Evolutionary conservation across 257 asterid species (phyloP), one percentile per base, ranked within the genome.

Genomic region (Penstemon newberryi): DNA sequence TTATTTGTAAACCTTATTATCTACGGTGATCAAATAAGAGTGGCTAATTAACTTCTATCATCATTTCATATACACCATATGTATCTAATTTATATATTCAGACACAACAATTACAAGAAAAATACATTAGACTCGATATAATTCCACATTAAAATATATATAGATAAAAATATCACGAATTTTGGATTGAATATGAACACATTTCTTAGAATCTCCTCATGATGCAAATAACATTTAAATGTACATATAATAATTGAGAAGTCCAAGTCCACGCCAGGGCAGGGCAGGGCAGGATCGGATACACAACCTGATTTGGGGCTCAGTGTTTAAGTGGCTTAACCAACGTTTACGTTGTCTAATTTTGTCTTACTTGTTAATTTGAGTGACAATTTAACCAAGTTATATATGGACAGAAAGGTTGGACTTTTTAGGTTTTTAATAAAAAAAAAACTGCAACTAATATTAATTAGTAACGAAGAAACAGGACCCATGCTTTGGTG

Each of bases 401-500:
- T 46, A 36, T 46, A 55, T 73, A 38, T n/a, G 2, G 5, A 42
- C 12, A 41, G 50, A 18, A 52, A 62, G 43, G 2, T 7, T 41
- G 9, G 42, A 19, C 5, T 58, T 69, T 49, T 70, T 36, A 40
- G 66, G 57, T 51, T 11, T 49, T 70, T 38, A 40, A 56, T 15
- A 15, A 15, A 15, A 15, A 15, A 62, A 62, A 40, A 12, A 10
- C 42, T 19, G 63, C 63, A 13, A 45, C 54, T n/a, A 73, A 45
- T 64, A 39, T 69, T 38, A 69, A 69, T 33, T 25, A 25, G 33
- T 25, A 25, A 25, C 33, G 33, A 47, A 41, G 33, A 58, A 69
- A 57, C 46, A 47, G 19, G 6, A 12, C 77, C 88, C 91, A 79
- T 86, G 50, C 79, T 59, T 60, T 33, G 68, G 72, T 86, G 89